Conservation (phyloP, 2,329 filamentous ascomycete genomes). For the Talaromyces sp. region DNA sequence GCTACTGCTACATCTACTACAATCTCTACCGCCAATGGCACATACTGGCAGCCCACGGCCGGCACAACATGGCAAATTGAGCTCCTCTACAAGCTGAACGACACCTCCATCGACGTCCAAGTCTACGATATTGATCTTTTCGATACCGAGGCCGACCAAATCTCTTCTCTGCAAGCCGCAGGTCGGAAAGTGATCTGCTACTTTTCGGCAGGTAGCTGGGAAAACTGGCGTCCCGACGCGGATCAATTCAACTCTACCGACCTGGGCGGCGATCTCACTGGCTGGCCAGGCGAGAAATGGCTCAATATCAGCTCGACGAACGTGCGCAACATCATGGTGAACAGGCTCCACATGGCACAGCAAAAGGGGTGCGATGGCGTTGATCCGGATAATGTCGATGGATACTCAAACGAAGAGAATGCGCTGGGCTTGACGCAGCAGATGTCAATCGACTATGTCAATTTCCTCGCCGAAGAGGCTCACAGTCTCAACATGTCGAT, state of each 20-base stretch:
- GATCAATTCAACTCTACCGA: slow-evolving; percentile 54
- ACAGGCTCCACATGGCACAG: slow-evolving; percentile 57
- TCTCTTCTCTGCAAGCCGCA: slow-evolving; percentile 48
- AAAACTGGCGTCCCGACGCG: slow-evolving; percentile 60
- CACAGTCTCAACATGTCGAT: slow-evolving; percentile 55
- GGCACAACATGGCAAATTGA: slow-evolving; percentile 62
- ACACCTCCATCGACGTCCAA: slow-evolving; percentile 50
- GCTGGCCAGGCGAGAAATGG: slow-evolving; percentile 68
- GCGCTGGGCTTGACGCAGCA: slow-evolving; percentile 57
- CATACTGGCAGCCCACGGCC: slow-evolving; percentile 53
- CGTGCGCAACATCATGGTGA: slow-evolving; percentile 63
- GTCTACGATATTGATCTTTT: slow-evolving; percentile 64
- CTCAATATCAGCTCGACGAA: slow-evolving; percentile 56
- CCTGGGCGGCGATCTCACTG: slow-evolving; percentile 57
- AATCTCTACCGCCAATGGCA: background rate
- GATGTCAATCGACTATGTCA: slow-evolving; percentile 54
- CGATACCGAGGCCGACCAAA: slow-evolving; percentile 47
- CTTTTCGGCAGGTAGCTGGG: slow-evolving; percentile 69
- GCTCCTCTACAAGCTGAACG: slow-evolving; percentile 42
- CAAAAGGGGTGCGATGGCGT: slow-evolving; percentile 65
- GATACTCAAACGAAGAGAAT: slow-evolving; percentile 61
- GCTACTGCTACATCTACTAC: background rate
- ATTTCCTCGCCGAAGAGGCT: slow-evolving; percentile 58
- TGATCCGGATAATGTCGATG: slow-evolving; percentile 70
- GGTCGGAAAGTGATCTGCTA: slow-evolving; percentile 69